Conservation (phyloP, 495 filamentous ascomycete species). For the Aspergillus egyptiacus region DNA sequence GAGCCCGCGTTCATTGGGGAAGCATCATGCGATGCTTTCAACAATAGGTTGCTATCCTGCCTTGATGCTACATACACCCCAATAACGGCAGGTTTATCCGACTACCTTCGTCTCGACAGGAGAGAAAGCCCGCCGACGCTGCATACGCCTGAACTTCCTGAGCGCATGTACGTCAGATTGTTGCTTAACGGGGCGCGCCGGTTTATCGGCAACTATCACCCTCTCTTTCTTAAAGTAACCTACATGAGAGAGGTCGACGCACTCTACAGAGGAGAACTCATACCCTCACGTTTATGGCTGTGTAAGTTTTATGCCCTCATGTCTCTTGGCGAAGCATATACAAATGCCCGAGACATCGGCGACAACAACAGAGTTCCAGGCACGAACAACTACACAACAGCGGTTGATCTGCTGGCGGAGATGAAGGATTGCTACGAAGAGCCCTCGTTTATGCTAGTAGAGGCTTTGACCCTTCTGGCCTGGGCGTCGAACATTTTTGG, state of each 20-base stretch:
- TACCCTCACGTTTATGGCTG: conserved; percentile 6
- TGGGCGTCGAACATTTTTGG: conserved; percentile 14
- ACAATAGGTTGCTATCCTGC: conserved; percentile 9
- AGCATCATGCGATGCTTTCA: conserved; percentile 12
- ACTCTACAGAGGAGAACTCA: conserved; percentile 1
- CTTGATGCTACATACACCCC: conserved; percentile 11
- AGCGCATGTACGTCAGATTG: conserved; percentile 10
- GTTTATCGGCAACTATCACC: conserved; percentile 14
- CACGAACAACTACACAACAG: conserved; percentile 5
- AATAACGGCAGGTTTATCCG: conserved; percentile 4
- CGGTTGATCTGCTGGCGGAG: conserved; percentile 8
- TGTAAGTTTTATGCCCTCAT: conserved; percentile 14
- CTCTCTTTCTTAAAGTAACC: conserved; percentile 9
- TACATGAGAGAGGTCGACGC: conserved; percentile 14
- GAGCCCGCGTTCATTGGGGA: conserved; percentile 14
- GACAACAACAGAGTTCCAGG: conserved; percentile 11
- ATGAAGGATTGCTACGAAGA: conserved; percentile 11
- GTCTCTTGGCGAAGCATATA: conserved; percentile 10
- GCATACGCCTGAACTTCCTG: conserved; percentile 4
- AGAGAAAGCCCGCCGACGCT: not conserved
- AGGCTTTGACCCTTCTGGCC: conserved; percentile 11
- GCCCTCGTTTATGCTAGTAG: conserved; percentile 7
- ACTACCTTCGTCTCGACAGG: conserved; percentile 9
- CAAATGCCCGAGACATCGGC: not conserved
- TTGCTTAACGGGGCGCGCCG: conserved; percentile 8